Base-by-base conservation (phyloP, 108 stramenopile genomes). In the Bacterosira constricta region DNA sequence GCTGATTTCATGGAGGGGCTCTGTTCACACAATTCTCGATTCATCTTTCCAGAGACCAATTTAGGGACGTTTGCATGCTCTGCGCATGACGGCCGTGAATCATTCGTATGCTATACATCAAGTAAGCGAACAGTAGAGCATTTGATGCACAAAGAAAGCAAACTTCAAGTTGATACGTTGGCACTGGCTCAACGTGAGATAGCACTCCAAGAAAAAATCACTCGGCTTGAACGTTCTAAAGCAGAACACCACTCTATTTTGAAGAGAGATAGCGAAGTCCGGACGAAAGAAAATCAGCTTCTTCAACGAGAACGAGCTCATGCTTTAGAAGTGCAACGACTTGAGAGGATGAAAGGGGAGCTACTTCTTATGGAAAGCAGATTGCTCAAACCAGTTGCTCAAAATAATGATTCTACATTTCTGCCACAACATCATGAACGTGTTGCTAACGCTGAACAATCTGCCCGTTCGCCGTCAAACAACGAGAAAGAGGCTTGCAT, bases 121-220 rank as follows among this genome's bases (percentile, higher is more conserved):
- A 65, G 49, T 23, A 25, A 12, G 44, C 34, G 21, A 47, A 55
- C 68, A 46, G 23, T 27, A 54, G 5, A 18, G n/a, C 44, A 8
- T 21, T 23, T 45, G 41, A 54, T 42, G 38, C 12, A 61, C 32
- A 77, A 35, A 36, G 68, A 77, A 50, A 36, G 53, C n/a, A 59
- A 54, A 41, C 63, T 73, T 73, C 32, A 64, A 49, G 38, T 56
- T 27, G 56, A 56, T 57, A 17, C 44, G 23, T 35, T 44, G 18
- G 50, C 61, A n/a, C 51, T 77, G 45, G 62, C 52, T 29, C 51
- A 63, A 4, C 76, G 68, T 23, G 76, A 77, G 44, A 39, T 62
- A 30, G 30, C 27, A 53, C 36, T 61, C 32, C 23, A 41, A 23
- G n/a, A 57, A 38, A 58, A 68, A 32, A 27, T 76, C n/a, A 37